Percentiles rank a stretch among this genome's conserved stretches.
Conservation (phyloP, 2,329 filamentous ascomycete genomes). For the Sarocladium kiliense region DNA sequence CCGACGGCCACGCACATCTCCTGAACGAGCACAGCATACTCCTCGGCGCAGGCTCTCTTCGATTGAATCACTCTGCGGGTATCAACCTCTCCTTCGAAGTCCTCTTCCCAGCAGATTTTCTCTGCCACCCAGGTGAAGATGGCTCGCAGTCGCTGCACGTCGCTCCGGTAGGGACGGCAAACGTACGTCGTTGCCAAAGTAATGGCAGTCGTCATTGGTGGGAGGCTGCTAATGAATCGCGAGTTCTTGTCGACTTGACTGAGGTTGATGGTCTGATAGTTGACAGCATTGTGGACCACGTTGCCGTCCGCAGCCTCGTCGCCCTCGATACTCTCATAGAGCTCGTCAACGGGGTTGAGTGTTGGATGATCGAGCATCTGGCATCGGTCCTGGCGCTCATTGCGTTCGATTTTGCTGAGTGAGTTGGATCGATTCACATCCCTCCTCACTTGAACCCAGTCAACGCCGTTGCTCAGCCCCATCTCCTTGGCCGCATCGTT, state of each 20-base stretch:
- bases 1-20: slow-evolving; percentile 94
- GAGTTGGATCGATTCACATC: slow-evolving; percentile 96
- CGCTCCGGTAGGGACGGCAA: slow-evolving; percentile 88
- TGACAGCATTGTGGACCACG: slow-evolving; percentile 74
- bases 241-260: slow-evolving; percentile 92
- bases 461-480: slow-evolving; percentile 58
- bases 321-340: slow-evolving; percentile 79
- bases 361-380: slow-evolving; percentile 92
- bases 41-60: slow-evolving; percentile 79
- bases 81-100: slow-evolving; percentile 81
- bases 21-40: slow-evolving; percentile 80
- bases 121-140: slow-evolving; percentile 99
- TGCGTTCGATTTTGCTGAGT: slow-evolving; percentile 78
- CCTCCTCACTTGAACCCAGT: slow-evolving; percentile 96
- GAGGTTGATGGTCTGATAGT: slow-evolving; percentile 76
- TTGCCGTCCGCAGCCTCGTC: slow-evolving; percentile 84
- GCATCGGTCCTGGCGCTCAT: slow-evolving; percentile 81
- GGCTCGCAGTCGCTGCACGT: slow-evolving; percentile 85
- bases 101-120: slow-evolving; percentile 91
- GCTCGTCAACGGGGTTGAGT: slow-evolving; percentile 82
- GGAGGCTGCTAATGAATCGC: slow-evolving; percentile 79
- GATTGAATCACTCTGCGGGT: slow-evolving; percentile 77
- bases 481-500: slow-evolving; percentile 61
- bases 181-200: slow-evolving; percentile 86
- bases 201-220: slow-evolving; percentile 74